Conservation (phyloP, 1,139 yeast species). For the Blastobotrys arbuscula region DNA sequence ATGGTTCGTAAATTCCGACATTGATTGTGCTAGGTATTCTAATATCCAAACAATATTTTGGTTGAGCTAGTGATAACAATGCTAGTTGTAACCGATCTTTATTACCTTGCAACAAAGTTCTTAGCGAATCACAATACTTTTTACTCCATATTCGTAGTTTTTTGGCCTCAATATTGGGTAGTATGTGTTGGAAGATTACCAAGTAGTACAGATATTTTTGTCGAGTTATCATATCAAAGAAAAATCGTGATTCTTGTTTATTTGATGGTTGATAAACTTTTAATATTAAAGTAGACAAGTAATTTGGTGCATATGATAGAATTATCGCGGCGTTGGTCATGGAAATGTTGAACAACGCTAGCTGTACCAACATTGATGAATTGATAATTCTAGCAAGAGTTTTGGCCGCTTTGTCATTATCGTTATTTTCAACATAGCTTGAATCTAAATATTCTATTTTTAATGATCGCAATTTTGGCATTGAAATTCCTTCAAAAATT, state of each 20-base stretch:
- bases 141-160: background rate
- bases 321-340: background rate
- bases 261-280: background rate
- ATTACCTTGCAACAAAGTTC: background rate
- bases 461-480: background rate
- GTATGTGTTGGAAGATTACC: background rate
- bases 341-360: background rate
- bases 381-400: background rate
- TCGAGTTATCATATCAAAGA: background rate
- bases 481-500: background rate
- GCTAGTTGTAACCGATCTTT: conserved; percentile 1
- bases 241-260: background rate
- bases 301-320: background rate
- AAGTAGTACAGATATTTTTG: background rate
- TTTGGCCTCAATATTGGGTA: background rate
- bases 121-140: conserved; percentile 4
- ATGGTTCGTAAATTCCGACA: background rate
- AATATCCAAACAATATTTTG: background rate
- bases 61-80: conserved; percentile 3
- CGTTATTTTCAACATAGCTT: background rate
- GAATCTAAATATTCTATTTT: background rate
- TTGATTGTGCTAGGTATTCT: background rate
- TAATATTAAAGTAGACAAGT: background rate
- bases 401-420: background rate
- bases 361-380: background rate